Conservation (phyloP, 495 filamentous ascomycete genomes). For the Durotheca rogersii region DNA sequence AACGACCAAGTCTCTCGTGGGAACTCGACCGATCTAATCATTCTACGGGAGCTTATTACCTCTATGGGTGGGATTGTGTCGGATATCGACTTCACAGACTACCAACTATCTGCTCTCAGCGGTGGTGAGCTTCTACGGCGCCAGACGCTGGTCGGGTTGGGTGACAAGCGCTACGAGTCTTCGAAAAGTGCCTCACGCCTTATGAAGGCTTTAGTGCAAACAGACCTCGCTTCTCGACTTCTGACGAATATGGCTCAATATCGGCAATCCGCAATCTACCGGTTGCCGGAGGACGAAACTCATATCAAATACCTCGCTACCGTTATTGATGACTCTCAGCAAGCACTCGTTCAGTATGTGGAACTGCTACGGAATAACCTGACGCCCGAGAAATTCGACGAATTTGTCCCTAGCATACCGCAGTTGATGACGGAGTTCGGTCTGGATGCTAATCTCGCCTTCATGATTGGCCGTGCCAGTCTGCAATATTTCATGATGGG, state of each 20-base stretch:
- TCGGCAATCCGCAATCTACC: conserved; percentile 74
- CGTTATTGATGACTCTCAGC: conserved; percentile 86
- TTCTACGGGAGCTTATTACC: conserved; percentile 81
- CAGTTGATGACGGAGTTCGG: conserved; percentile 76
- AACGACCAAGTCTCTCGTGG: conserved; percentile 75
- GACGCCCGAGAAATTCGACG: conserved; percentile 73
- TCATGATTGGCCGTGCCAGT: conserved; percentile 77
- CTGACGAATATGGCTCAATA: conserved; percentile 90
- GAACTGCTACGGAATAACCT: conserved; percentile 83
- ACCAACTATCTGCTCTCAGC: conserved; percentile 80
- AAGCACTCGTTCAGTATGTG: conserved; percentile 80
- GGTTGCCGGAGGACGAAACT: conserved; percentile 61
- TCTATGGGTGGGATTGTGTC: conserved; percentile 92
- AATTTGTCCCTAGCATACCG: conserved; percentile 71
- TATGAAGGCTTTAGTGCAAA: conserved; percentile 73
- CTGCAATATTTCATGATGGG: conserved; percentile 52
- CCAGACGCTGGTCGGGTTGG: conserved; percentile 72
- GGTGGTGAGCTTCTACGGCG: conserved; percentile 77
- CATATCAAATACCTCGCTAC: conserved; percentile 81
- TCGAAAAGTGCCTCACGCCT: conserved; percentile 67
- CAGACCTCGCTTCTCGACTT: conserved; percentile 70
- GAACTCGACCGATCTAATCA: conserved; percentile 81
- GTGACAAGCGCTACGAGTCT: conserved; percentile 73
- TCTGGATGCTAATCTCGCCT: conserved; percentile 79
- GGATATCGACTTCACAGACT: conserved; percentile 80